Base-by-base conservation (phyloP, 208 protist genomes). In the Trypanosoma congolense region DNA sequence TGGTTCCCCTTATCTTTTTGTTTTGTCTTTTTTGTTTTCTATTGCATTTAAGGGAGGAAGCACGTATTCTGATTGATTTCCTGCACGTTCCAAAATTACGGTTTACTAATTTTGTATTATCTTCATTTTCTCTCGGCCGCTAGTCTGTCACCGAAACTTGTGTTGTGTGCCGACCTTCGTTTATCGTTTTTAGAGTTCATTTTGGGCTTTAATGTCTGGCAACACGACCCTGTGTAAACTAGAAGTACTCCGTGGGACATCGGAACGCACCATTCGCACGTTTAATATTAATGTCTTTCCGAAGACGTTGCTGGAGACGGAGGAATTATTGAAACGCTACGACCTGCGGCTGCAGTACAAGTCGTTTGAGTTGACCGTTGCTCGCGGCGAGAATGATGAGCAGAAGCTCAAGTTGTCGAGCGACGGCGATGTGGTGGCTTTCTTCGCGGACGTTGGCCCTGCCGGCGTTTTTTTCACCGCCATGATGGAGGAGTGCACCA, bases 281-380 rank as follows among this genome's bases (percentile, higher is more conserved):
- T 76, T 86, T 43, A 68, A 56, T 14, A 42, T 77, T 3, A 41
- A 61, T 1, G 22, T 25, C 1, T 38, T 30, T 10, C 72, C 76
- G 3, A 48, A 19, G 1, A 82, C 74, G 4, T 29, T 71, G 4
- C 28, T 56, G 2, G 67, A 77, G 28, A 29, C 86, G 12, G 22
- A 50, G 0, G 53, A 59, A 4, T 50, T 84, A 28, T 31, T 92
- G 16, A 70, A 77, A 52, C 45, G 52, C 18, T 69, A 88, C 18
- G 83, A 92, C 43, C 56, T 92, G 26, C 70, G 83, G 5, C 68
- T 92, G 4, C 68, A 87, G 48, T 30, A 63, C 6, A 42, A 74
- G 21, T 38, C 68, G 21, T 92, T 92, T 48, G 69, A 69, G n/a
- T 68, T 71, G 25, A 62, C 59, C 0, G 69, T 77, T 1, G n/a